A percentile compares a stretch with the other conserved stretches of the same genome.
These are phyloP conservation scores for Cercospora zeina DNA, from an alignment of 2,329 filamentous ascomycete genomes.

Conservation along the genomic window DNA sequence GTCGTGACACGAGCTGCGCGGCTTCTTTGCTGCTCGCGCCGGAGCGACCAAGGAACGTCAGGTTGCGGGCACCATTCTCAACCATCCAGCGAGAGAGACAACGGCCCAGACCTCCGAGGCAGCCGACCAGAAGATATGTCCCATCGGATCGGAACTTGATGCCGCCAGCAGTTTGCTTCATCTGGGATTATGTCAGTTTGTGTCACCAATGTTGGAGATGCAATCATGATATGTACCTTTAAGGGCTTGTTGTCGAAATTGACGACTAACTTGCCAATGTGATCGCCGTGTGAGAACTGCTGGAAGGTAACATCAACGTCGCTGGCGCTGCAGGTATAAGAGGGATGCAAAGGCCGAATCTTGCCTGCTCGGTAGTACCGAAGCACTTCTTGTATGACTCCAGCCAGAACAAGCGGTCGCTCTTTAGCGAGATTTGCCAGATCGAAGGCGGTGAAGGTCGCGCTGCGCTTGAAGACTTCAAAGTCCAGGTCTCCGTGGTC, in stretches of 20 bases:
- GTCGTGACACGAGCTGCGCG: background rate
- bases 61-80: background rate
- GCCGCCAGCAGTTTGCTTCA: background rate
- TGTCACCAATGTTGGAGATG: background rate
- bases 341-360: background rate
- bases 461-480: constrained; percentile 1
- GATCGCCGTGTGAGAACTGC: background rate
- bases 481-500: constrained; percentile 18
- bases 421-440: background rate
- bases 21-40: constrained; percentile 1
- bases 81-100: constrained; percentile 1
- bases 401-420: background rate
- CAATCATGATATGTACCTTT: background rate
- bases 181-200: background rate
- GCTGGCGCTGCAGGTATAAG: background rate
- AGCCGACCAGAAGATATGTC: background rate
- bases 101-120: background rate
- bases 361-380: background rate
- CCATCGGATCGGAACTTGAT: background rate
- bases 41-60: background rate
- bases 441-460: background rate
- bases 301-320: background rate
- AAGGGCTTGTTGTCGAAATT: background rate
- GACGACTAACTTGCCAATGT: background rate
- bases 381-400: background rate